Evolutionary conservation across 306 rosid species (phyloP).

Genomic region (Acmispon strigosus): DNA sequence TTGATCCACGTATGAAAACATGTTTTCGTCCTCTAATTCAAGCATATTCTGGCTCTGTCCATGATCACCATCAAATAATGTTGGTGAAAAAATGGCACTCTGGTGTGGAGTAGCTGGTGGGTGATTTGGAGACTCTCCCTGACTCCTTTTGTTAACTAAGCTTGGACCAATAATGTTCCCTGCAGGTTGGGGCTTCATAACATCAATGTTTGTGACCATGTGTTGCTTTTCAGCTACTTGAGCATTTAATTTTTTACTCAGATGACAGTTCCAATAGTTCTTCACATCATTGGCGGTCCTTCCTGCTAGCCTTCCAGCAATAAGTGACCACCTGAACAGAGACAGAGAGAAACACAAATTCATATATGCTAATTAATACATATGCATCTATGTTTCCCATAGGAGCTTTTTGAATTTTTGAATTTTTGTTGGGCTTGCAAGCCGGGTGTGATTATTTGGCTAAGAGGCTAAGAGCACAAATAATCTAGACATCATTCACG

Average conservation of each 20-base stretch:
- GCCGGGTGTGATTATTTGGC: no score
- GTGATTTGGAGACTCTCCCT: not conserved
- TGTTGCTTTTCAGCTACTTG: conserved; percentile 9
- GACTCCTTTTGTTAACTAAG: not conserved
- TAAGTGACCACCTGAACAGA: conserved; percentile 46
- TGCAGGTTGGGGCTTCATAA: conserved; percentile 6
- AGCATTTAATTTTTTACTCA: conserved; percentile 38
- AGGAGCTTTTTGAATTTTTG: no score
- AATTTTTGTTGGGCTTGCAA: no score
- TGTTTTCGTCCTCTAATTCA: conserved; percentile 7
- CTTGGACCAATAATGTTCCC: conserved; percentile 2
- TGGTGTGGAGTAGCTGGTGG: not conserved
- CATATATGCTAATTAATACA: no score
- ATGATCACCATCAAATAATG: not conserved
- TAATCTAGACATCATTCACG: no score
- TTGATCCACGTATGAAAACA: conserved; percentile 12
- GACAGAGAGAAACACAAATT: not conserved
- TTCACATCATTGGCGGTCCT: conserved; percentile 55
- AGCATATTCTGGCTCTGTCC: conserved; percentile 6
- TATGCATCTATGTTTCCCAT: no score
- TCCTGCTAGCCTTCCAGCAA: conserved; percentile 55
- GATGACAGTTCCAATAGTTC: conserved; percentile 56
- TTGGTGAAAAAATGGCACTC: not conserved
- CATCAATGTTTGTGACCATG: not conserved
- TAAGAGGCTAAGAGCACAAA: no score